Base-by-base conservation (phyloP, 192 early-diverging fungal genomes). In the Helicostylum pulchrum region DNA sequence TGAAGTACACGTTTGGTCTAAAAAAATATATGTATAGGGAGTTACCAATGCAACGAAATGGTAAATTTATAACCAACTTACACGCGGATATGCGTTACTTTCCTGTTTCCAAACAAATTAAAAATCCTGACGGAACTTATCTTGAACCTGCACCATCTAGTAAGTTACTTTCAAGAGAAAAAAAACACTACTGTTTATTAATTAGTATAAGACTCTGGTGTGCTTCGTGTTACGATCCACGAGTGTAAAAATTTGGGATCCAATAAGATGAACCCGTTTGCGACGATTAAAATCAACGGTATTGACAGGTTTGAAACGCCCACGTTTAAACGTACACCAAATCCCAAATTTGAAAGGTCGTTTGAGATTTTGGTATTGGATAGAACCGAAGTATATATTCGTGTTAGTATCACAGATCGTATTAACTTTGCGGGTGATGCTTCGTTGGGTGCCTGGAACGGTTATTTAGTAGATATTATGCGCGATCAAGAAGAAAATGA, bases 341-440 rank as follows among this genome's bases (percentile, higher is more conserved):
- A 85, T 50, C 93, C 93, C 23, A 84, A 85, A 43, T 95, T 87
- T 84, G 88, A 92, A 63, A 73, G 78, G 8, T 67, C 79, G 45
- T 73, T 77, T 55, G 87, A 89, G 61, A 68, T 85, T 17, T 88
- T 91, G 63, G 78, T 94, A 9, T 65, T 84, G 9, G 87, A 94
- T 64, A 72, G 81, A 49, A 78, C 83, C 1, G 53, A 66, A 5
- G 77, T 86, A 2, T 58, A 75, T 2, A 72, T 92, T 36, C 66
- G 62, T 4, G 81, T 95, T 49, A 60, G 65, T 17, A 74, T 95
- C 30, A 78, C 77, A 21, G 86, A 92, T 61, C 77, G 72, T 2
- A 48, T 72, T 7, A 65, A 12, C 4, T 64, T 88, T 46, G 82
- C 82, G 3, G 82, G 81, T 0, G 73, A 74, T 56, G 45, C 32